These are phyloP conservation scores for Podaxis carcinomalis DNA, from an alignment of 768 basidiomycete species.

Conservation along the genomic window DNA sequence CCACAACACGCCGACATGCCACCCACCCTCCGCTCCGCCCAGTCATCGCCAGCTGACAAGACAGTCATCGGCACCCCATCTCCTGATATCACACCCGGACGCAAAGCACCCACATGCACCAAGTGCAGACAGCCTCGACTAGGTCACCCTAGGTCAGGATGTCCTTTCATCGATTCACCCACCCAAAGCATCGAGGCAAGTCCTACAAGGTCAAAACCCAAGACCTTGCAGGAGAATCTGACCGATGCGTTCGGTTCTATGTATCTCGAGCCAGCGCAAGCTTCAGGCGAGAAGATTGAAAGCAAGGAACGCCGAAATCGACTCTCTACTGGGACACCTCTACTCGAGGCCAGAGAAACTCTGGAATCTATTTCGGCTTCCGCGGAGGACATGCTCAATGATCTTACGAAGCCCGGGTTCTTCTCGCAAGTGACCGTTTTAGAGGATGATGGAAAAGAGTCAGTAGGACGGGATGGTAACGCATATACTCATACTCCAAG, in stretches of 20 bases:
- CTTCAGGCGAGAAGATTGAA: conserved; percentile 26
- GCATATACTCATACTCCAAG: conserved; percentile 17
- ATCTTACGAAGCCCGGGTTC: conserved; percentile 40
- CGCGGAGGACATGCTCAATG: conserved; percentile 42
- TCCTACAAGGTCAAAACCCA: not conserved
- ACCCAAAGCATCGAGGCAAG: conserved; percentile 1
- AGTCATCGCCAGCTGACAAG: conserved; percentile 18
- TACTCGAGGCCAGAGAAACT: conserved; percentile 31
- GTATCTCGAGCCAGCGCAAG: conserved; percentile 26
- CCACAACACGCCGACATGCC: conserved; percentile 18
- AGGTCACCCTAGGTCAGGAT: conserved; percentile 63
- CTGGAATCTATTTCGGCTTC: conserved; percentile 49
- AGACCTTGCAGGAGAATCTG: conserved; percentile 21
- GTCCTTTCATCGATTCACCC: conserved; percentile 39
- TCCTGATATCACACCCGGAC: conserved; percentile 31
- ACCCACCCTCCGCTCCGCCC: conserved; percentile 20
- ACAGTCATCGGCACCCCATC: conserved; percentile 1
- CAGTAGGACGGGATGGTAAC: conserved; percentile 18
- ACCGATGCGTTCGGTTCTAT: conserved; percentile 44
- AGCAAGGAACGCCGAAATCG: conserved; percentile 27
- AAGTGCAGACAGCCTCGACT: conserved; percentile 50
- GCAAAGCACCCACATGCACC: conserved; percentile 49
- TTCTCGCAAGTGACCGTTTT: conserved; percentile 29
- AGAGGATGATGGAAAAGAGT: conserved; percentile 17
- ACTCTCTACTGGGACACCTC: conserved; percentile 20